These are phyloP conservation scores for Eleusine coracana DNA, from an alignment of 176 grass and related monocot genomes.

Conservation along the genomic window DNA sequence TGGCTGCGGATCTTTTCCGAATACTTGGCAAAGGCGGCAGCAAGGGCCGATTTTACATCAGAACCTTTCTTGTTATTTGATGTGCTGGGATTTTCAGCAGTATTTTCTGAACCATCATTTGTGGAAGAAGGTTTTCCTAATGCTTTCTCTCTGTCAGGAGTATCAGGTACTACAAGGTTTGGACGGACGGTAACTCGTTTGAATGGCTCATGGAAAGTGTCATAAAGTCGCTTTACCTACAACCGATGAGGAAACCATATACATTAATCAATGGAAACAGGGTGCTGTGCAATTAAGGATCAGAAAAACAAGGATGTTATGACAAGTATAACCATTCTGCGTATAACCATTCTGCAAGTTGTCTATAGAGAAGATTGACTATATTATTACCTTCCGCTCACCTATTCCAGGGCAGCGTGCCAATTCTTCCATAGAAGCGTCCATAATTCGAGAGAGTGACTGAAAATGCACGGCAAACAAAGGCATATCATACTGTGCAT, in stretches of 20 bases:
- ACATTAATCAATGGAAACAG: constrained; percentile 16
- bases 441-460: constrained; percentile 96
- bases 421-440: constrained; percentile 96
- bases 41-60: constrained; percentile 66
- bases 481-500: constrained; percentile 23
- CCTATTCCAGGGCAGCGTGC: constrained; percentile 91
- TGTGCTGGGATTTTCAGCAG: constrained; percentile 1
- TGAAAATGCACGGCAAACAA: constrained; percentile 38
- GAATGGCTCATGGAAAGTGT: constrained; percentile 95
- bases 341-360: not conserved
- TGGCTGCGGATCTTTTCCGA: constrained; percentile 64
- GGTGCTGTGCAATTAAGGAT: not conserved
- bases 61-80: constrained; percentile 50
- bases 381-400: constrained; percentile 71
- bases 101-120: constrained; percentile 26
- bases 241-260: constrained; percentile 20
- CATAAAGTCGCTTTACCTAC: constrained; percentile 85
- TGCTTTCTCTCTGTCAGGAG: constrained; percentile 55
- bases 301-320: not conserved
- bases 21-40: constrained; percentile 80
- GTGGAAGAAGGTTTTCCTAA: constrained; percentile 40
- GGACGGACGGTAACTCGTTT: constrained; percentile 49
- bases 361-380: not conserved
- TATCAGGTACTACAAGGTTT: constrained; percentile 63
- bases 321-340: not conserved